Evolutionary conservation across 805 yeast genomes (phyloP).

Genomic region (Metschnikowia corniflorae): DNA sequence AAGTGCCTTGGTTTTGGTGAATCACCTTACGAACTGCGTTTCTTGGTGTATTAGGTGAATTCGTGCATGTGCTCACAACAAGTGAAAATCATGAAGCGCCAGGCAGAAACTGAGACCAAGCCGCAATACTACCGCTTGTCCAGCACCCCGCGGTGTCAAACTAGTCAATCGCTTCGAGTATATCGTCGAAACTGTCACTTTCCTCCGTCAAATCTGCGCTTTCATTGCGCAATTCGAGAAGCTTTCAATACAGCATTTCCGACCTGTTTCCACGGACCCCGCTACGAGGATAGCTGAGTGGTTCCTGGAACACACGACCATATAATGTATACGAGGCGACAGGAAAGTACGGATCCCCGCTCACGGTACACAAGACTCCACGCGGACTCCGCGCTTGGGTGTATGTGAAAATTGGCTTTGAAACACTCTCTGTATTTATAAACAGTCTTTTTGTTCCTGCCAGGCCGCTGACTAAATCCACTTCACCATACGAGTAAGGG

Average conservation of each 20-base stretch:
- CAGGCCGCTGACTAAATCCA: too few relatives aligned
- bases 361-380: conserved; percentile 3
- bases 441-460: too few relatives aligned
- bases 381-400: not conserved
- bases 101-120: conserved; percentile 14
- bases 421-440: too few relatives aligned
- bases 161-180: conserved; percentile 17
- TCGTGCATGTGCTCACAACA: too few relatives aligned
- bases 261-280: conserved; percentile 14
- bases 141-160: conserved; percentile 13
- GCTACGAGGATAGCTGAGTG: conserved; percentile 13
- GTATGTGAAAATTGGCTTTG: too few relatives aligned
- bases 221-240: conserved; percentile 14
- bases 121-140: conserved; percentile 20
- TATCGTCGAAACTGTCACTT: conserved; percentile 11
- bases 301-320: conserved; percentile 8
- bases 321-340: not conserved
- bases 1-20: too few relatives aligned
- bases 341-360: conserved; percentile 1
- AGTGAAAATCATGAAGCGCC: too few relatives aligned
- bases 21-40: too few relatives aligned
- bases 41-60: too few relatives aligned
- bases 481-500: too few relatives aligned
- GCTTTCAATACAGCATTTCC: conserved; percentile 13
- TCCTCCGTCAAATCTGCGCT: conserved; percentile 10